These are phyloP conservation scores for Ceriops zippeliana DNA, from an alignment of 345 rosid species.

Conservation along the genomic window DNA sequence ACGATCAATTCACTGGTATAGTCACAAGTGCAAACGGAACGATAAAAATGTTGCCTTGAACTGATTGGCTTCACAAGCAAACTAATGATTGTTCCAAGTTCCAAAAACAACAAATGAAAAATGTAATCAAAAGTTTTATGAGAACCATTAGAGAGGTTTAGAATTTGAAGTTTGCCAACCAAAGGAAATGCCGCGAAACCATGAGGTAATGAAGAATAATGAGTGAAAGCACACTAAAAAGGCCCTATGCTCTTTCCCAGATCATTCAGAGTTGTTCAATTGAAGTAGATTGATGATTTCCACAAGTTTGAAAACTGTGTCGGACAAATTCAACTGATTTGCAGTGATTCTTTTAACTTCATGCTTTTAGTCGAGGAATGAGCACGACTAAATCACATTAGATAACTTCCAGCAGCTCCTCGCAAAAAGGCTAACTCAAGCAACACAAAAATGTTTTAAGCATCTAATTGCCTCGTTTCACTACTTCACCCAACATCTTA, in stretches of 20 bases:
- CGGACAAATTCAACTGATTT: too few relatives aligned
- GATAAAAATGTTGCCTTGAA: background rate
- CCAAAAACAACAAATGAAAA: conserved; percentile 2
- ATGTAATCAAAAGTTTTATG: background rate
- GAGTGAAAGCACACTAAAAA: background rate
- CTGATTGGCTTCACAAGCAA: conserved; percentile 1
- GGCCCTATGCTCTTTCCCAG: background rate
- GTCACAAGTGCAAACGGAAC: conserved; percentile 1
- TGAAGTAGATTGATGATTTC: background rate
- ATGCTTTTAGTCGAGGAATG: too few relatives aligned
- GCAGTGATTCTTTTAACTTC: too few relatives aligned
- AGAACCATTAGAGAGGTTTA: too few relatives aligned
- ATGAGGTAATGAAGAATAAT: background rate
- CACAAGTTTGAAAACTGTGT: background rate
- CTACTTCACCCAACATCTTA: too few relatives aligned
- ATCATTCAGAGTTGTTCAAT: background rate
- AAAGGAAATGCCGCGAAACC: background rate
- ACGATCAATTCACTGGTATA: background rate
- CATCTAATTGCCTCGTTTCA: too few relatives aligned
- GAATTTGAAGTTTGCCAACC: background rate
- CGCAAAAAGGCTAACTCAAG: too few relatives aligned
- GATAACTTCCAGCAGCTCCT: too few relatives aligned
- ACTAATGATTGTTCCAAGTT: background rate
- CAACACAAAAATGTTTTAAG: too few relatives aligned
- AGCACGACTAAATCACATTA: too few relatives aligned